Percentiles rank a stretch among this genome's conserved stretches.
Evolutionary conservation across 2,329 filamentous ascomycete species (phyloP).

Genomic region (Cryphonectria carpinicola): DNA sequence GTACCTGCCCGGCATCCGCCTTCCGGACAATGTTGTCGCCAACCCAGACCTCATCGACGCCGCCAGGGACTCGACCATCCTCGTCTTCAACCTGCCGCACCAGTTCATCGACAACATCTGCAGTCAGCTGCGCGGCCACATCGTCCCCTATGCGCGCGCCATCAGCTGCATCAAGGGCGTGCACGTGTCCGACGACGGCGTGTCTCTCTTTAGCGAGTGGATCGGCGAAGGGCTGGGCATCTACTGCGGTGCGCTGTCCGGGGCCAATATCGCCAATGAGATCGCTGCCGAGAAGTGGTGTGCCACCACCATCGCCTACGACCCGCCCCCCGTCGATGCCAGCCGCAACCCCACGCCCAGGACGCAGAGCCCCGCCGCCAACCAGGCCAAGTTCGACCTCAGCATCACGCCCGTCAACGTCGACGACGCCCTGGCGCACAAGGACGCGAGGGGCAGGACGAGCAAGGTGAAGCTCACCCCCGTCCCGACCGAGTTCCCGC

Average conservation of each 20-base stretch:
- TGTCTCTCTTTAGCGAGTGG: conserved; percentile 91
- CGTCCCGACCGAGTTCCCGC: conserved; percentile 80
- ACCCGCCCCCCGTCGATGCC: conserved; percentile 82
- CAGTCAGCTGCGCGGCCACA: conserved; percentile 81
- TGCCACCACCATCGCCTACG: conserved; percentile 95
- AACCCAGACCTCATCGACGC: conserved; percentile 81
- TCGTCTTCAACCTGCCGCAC: conserved; percentile 96
- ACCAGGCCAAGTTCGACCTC: conserved; percentile 52
- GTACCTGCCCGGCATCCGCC: conserved; percentile 86
- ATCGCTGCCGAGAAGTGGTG: conserved; percentile 96
- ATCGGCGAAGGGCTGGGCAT: conserved; percentile 91
- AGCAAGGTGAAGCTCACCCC: conserved; percentile 74
- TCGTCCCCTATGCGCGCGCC: conserved; percentile 87
- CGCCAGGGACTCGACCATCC: conserved; percentile 81
- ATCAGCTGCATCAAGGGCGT: conserved; percentile 99
- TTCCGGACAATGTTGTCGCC: conserved; percentile 82
- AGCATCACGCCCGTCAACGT: conserved; percentile 51
- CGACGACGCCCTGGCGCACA: conserved; percentile 56
- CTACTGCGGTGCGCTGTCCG: conserved; percentile 93
- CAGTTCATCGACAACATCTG: conserved; percentile 92
- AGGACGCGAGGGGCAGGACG: conserved; percentile 68
- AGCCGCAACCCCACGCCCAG: conserved; percentile 72
- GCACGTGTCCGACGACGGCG: conserved; percentile 82
- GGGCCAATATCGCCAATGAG: conserved; percentile 94
- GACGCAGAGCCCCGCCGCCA: conserved; percentile 47